Base-by-base conservation (phyloP, 495 filamentous ascomycete genomes). In the Penicillium malachiteum region DNA sequence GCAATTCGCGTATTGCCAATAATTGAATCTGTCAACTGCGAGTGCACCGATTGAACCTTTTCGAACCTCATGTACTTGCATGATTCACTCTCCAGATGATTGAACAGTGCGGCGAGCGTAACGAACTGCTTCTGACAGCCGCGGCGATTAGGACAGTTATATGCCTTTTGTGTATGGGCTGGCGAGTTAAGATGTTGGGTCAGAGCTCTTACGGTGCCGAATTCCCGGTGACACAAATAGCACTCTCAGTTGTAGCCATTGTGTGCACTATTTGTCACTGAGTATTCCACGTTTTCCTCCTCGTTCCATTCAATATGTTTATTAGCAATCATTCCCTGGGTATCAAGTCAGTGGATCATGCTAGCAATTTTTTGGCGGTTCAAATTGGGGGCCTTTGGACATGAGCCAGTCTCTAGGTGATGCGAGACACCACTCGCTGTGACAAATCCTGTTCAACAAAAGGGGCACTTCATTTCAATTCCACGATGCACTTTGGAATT, bases 41-140 rank as follows among this genome's bases (percentile, higher is more conserved):
- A n/a, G n/a, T 16, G 40, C 14, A 47, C 44, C 44, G 7, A 10
- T n/a, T 47, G 74, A 9, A 82, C 76, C 9, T 57, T 66, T 11
- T 76, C 72, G 44, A 81, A 81, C 40, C 68, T 65, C 54, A 78
- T 77, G 34, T 65, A 74, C 0, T 54, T 51, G 60, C 79, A 84
- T 0, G 56, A 50, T 61, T 80, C 81, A 59, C 77, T 82, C 65
- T 83, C 80, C n/a, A 82, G 57, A 54, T 82, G 79, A 55, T 74
- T 79, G 64, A 81, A 80, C 45, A 37, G 34, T 5, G 34, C 8
- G 2, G 34, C 34, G 9, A 37, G 34, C 2, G 34, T 3, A 37
- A 13, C 34, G 34, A 37, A 37, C 34, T 37, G 34, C 34, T 37
- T 37, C 8, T 9, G 8, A 5, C 34, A 37, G 12, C 8, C 7